Percentiles rank a stretch among this genome's conserved stretches.
phyloP scores from a whole-genome alignment of 129 eudicot genomes.

The Heracleum sosnowskyi region DNA sequence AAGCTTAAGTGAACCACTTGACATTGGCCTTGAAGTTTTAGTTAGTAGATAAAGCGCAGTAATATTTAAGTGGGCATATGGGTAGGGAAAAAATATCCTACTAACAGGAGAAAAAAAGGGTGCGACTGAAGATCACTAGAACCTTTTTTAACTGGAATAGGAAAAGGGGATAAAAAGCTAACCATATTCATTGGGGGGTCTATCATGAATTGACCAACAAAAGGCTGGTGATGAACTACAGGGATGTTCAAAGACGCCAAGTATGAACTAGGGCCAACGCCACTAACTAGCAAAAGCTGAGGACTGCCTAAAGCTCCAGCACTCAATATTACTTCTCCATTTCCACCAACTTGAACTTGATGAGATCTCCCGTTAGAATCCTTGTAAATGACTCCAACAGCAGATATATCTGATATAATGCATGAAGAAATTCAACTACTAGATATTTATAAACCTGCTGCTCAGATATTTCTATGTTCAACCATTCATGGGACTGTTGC shows the following conservation, averaged over 20 bases:
- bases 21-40: constrained; percentile 2
- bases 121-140: background rate
- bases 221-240: constrained; percentile 18
- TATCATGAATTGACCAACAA: constrained; percentile 20
- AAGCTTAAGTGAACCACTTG: constrained; percentile 7
- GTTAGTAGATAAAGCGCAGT: background rate
- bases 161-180: constrained; percentile 9
- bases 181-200: constrained; percentile 18
- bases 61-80: background rate
- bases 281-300: constrained; percentile 32
- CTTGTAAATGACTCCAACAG: constrained; percentile 25
- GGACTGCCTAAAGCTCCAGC: constrained; percentile 36
- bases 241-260: constrained; percentile 13
- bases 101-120: constrained; percentile 7
- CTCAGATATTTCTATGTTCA: too few relatives aligned
- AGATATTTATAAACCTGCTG: too few relatives aligned
- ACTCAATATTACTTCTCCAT: constrained; percentile 32
- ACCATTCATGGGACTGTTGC: too few relatives aligned
- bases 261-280: constrained; percentile 6
- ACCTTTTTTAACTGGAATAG: background rate
- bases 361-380: constrained; percentile 12
- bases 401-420: constrained; percentile 5
- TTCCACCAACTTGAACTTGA: background rate
- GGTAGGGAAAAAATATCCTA: constrained; percentile 13
- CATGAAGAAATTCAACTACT: background rate